Evolutionary conservation across 495 filamentous ascomycete genomes (phyloP).

Genomic region (Sporormia fimetaria): DNA sequence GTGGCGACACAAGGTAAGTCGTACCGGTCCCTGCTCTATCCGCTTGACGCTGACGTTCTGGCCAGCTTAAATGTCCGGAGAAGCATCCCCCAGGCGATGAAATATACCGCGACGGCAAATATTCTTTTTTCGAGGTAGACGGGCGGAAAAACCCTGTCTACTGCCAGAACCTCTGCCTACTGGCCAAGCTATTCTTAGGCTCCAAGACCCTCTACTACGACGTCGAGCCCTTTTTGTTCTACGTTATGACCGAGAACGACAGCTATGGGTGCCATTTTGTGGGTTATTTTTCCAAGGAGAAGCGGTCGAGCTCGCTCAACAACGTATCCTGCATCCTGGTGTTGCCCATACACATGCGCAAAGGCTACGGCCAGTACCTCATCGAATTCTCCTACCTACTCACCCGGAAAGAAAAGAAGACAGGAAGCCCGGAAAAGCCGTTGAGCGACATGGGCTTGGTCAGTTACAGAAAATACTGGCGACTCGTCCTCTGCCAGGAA

Average conservation of each 20-base stretch:
- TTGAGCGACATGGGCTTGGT: constrained; percentile 96
- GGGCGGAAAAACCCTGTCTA: constrained; percentile 94
- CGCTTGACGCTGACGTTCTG: constrained; percentile 5
- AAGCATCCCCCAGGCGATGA: constrained; percentile 96
- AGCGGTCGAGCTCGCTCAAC: constrained; percentile 85
- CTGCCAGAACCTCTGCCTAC: constrained; percentile 91
- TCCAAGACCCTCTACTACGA: constrained; percentile 99
- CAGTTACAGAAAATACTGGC: constrained; percentile 95
- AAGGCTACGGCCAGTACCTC: constrained; percentile 89
- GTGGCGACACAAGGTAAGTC: constrained; percentile 78
- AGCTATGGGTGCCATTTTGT: constrained; percentile 93
- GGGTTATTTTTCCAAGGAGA: constrained; percentile 98
- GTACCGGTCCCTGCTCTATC: neutral
- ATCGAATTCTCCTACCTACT: constrained; percentile 98
- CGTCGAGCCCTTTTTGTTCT: constrained; percentile 96
- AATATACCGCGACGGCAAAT: constrained; percentile 87
- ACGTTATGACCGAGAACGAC: constrained; percentile 94
- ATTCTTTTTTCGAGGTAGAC: constrained; percentile 95
- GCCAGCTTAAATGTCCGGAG: constrained; percentile 70
- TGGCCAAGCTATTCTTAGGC: constrained; percentile 91
- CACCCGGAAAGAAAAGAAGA: constrained; percentile 84
- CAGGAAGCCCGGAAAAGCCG: constrained; percentile 92
- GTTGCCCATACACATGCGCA: constrained; percentile 88
- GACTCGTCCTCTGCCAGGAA: constrained; percentile 74
- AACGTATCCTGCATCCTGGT: constrained; percentile 97